phyloP scores from a whole-genome alignment of 75 land plant species.

The Pinus taeda region DNA sequence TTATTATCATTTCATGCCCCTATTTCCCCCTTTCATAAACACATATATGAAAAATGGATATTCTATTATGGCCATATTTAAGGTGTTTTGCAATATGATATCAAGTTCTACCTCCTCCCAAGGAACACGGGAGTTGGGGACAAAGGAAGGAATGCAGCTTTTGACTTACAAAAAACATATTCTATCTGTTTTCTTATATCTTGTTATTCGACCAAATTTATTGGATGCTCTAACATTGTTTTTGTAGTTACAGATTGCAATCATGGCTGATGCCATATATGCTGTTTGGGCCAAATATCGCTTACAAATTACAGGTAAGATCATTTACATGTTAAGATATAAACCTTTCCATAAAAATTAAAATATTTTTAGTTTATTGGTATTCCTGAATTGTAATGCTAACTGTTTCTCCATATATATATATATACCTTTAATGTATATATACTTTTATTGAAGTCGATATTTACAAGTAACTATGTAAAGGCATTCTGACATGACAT shows the following conservation, averaged over 20 bases:
- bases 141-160: background rate
- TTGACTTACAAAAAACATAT: background rate
- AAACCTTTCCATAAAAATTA: background rate
- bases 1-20: background rate
- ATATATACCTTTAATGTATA: background rate
- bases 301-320: slow-evolving; percentile 71
- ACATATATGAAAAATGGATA: background rate
- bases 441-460: background rate
- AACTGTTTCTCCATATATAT: background rate
- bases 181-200: background rate
- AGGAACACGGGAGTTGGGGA: background rate
- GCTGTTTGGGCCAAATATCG: slow-evolving; percentile 87
- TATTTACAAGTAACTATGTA: background rate
- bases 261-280: slow-evolving; percentile 57
- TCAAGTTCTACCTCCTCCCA: background rate
- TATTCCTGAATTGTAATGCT: background rate
- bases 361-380: background rate
- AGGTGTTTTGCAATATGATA: background rate
- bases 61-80: background rate
- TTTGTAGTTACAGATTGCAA: slow-evolving; percentile 50
- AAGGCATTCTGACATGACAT: background rate
- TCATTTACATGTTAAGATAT: no score
- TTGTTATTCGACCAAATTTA: background rate
- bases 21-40: background rate
- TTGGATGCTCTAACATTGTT: background rate